Base-by-base conservation (phyloP, 2,329 filamentous ascomycete species). In the Apiospora malaysiana region DNA sequence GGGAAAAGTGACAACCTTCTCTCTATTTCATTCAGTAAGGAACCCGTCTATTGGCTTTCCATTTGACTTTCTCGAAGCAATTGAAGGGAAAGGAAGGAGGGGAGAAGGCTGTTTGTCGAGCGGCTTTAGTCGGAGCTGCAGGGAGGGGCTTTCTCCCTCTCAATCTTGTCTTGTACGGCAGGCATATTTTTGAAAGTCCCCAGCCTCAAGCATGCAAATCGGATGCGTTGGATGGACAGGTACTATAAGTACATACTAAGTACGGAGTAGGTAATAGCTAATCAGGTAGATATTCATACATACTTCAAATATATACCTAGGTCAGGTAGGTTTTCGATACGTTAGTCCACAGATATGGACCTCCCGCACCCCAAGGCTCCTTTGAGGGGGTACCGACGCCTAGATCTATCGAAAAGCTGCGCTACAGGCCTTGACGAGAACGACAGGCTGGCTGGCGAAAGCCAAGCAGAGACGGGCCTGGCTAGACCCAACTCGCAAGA, bases 1-100 rank as follows among this genome's bases (percentile, higher is more conserved):
- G 56, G 32, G 56, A 37, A 27, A 40, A 40, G 9, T 63, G 21
- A 18, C 56, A 37, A 37, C 56, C 32, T 63, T 37, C 18, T n/a
- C 27, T 56, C 51, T 56, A 12, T 8, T 63, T 63, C 56, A 40
- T 63, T 63, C 56, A 40, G 27, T 40, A 63, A 37, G 56, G 27
- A 63, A 63, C 56, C 56, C 27, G 56, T 63, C 37, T 63, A 63
- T 63, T 63, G 32, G 40, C 56, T 63, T 63, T 63, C 56, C 56
- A 40, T 63, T 63, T 63, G 56, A 14, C 56, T 63, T 63, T 63
- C 56, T 63, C 56, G 32, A 63, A 63, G 27, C 56, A 40, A 63
- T 63, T 10, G 27, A 63, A 63, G 21, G 56, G 32, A 63, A n/a
- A 27, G n/a, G 56, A 63, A 32, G 56, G 56, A 32, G 40, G 40